These are phyloP conservation scores for Capsella rubella DNA, from an alignment of 441 rosid genomes.

Conservation along the genomic window DNA sequence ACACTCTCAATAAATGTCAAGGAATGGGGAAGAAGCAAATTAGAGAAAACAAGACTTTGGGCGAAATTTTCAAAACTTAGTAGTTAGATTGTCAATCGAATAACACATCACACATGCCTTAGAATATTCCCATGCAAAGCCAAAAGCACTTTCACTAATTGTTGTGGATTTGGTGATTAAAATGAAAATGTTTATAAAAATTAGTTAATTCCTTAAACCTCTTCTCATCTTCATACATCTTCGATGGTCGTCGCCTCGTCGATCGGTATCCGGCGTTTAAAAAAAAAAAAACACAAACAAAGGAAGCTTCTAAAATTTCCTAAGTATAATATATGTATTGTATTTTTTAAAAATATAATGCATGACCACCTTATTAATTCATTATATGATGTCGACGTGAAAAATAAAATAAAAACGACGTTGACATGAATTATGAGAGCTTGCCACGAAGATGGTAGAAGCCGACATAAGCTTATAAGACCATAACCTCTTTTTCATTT, in stretches of 20 bases:
- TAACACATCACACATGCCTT: constrained; percentile 32
- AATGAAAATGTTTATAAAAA: neutral
- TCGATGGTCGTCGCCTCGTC: constrained; percentile 19
- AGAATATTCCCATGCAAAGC: constrained; percentile 27
- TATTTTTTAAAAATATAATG: neutral
- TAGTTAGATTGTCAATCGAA: constrained; percentile 29
- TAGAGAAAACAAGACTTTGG: constrained; percentile 15
- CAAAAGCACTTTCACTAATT: constrained; percentile 6
- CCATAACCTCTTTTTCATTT: neutral
- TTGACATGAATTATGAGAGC: constrained; percentile 27
- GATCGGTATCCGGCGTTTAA: constrained; percentile 27
- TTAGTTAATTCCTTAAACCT: neutral
- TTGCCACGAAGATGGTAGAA: constrained; percentile 38
- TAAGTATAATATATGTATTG: neutral
- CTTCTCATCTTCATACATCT: constrained; percentile 11
- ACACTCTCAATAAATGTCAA: constrained; percentile 27
- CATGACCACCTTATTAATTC: neutral
- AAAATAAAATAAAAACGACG: constrained; percentile 2
- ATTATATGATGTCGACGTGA: constrained; percentile 23
- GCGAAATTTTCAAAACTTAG: constrained; percentile 14
- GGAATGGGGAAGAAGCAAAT: neutral
- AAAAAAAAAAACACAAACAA: neutral
- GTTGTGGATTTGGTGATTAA: constrained; percentile 10
- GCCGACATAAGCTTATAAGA: constrained; percentile 32
- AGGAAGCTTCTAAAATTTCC: constrained; percentile 23